A percentile compares a stretch with the other conserved stretches of the same genome.
Conservation (phyloP, 139 green algal species). For the Coelastrella sp. region DNA sequence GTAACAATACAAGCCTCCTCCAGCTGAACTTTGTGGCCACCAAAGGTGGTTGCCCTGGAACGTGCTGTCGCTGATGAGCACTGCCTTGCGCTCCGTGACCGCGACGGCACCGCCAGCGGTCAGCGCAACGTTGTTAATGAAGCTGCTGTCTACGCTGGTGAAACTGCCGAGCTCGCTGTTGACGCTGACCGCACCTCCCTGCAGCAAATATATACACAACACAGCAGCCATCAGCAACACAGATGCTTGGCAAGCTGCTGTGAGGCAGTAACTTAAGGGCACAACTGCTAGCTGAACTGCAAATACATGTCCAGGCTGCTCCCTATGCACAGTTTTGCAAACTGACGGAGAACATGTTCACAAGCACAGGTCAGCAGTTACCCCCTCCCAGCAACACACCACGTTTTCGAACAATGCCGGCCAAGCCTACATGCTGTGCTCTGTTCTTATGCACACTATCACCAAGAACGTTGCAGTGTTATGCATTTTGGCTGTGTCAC, state of each 20-base stretch:
- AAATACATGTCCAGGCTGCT: too few relatives aligned
- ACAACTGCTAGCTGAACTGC: too few relatives aligned
- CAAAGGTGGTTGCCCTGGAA: slow-evolving; percentile 32
- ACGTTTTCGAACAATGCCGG: too few relatives aligned
- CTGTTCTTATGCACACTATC: too few relatives aligned
- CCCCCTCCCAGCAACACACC: too few relatives aligned
- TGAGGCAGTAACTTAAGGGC: too few relatives aligned
- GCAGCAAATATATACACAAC: background rate
- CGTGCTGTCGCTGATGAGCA: background rate
- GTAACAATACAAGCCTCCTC: slow-evolving; percentile 34
- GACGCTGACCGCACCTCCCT: slow-evolving; percentile 22
- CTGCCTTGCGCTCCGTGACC: slow-evolving; percentile 25
- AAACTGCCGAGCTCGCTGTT: background rate
- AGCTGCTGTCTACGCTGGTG: background rate
- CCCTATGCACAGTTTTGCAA: too few relatives aligned
- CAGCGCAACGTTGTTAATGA: slow-evolving; percentile 4
- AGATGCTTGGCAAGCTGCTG: background rate
- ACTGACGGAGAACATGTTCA: too few relatives aligned
- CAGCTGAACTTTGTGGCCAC: background rate
- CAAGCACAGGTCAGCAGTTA: too few relatives aligned
- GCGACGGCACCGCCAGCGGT: slow-evolving; percentile 23
- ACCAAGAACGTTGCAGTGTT: background rate
- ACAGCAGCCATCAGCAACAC: background rate
- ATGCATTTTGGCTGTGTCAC: too few relatives aligned
- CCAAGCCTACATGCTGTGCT: too few relatives aligned